A percentile compares a stretch with the other conserved stretches of the same genome.
Conservation (phyloP, 331 rosid genomes). For the Dryas integrifolia region DNA sequence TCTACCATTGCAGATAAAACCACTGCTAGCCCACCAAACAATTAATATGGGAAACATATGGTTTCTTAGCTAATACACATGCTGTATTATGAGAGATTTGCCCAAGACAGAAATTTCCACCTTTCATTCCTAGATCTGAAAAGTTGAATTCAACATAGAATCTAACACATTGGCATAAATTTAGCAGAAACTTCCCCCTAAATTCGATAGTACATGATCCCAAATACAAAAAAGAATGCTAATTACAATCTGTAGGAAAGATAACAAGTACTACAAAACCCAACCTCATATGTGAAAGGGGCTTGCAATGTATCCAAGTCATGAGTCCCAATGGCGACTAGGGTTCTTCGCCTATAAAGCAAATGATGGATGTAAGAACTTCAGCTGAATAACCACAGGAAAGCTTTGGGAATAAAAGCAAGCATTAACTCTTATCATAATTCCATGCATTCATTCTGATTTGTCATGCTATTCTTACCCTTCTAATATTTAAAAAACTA, state of each 20-base stretch:
- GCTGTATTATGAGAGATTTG: background rate
- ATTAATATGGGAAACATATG: background rate
- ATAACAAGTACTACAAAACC: conserved; percentile 18
- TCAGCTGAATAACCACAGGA: conserved; percentile 13
- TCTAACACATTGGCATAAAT: background rate
- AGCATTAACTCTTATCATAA: background rate
- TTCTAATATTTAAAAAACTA: background rate
- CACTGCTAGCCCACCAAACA: background rate
- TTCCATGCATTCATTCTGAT: conserved; percentile 1
- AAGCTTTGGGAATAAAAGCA: background rate
- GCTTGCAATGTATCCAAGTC: conserved; percentile 79
- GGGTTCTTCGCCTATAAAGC: conserved; percentile 70
- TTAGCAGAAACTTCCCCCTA: background rate
- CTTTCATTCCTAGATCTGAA: background rate
- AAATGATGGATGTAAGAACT: conserved; percentile 19
- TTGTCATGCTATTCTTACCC: background rate
- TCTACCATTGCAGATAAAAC: background rate
- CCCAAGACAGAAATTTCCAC: background rate
- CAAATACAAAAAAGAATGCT: conserved; percentile 1
- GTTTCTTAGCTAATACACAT: background rate
- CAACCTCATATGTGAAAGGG: conserved; percentile 95
- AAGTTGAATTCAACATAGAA: conserved; percentile 2
- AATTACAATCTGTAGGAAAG: background rate
- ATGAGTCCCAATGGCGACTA: conserved; percentile 98
- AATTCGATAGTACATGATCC: conserved; percentile 10